Evolutionary conservation across 2,329 filamentous ascomycete genomes (phyloP).

Genomic region (Calonectria pseudoturangicola): DNA sequence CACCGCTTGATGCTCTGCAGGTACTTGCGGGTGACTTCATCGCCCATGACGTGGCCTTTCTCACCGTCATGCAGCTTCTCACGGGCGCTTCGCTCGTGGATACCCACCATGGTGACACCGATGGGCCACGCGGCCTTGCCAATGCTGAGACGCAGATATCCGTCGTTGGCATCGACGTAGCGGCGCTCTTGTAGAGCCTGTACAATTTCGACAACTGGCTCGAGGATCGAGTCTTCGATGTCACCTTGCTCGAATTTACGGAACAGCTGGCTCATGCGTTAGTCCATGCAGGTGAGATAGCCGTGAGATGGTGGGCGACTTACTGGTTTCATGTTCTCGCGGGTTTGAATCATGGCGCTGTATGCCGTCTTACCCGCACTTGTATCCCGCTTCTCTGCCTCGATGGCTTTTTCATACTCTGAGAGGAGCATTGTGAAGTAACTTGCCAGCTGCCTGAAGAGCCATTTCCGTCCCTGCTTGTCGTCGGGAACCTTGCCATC

Average conservation of each 20-base stretch:
- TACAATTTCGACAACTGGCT: conserved; percentile 93
- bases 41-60: conserved; percentile 96
- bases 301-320: conserved; percentile 47
- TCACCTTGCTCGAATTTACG: conserved; percentile 89
- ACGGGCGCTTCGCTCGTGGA: conserved; percentile 95
- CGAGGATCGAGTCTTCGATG: conserved; percentile 85
- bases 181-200: conserved; percentile 90
- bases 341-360: conserved; percentile 89
- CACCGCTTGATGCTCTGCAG: conserved; percentile 98
- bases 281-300: conserved; percentile 18
- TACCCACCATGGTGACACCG: conserved; percentile 99
- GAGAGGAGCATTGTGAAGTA: conserved; percentile 97
- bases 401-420: conserved; percentile 89
- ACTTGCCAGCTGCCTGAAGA: conserved; percentile 91
- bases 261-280: conserved; percentile 76
- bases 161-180: conserved; percentile 97
- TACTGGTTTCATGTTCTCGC: conserved; percentile 88
- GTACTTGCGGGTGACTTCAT: conserved; percentile 96
- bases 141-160: conserved; percentile 93
- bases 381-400: conserved; percentile 77
- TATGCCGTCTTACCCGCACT: conserved; percentile 88
- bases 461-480: conserved; percentile 78
- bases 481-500: conserved; percentile 77
- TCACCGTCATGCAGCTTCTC: conserved; percentile 94
- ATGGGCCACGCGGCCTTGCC: conserved; percentile 99